These are phyloP conservation scores for Colletotrichum sp. DNA, from an alignment of 2,329 filamentous ascomycete genomes.

Conservation along the genomic window DNA sequence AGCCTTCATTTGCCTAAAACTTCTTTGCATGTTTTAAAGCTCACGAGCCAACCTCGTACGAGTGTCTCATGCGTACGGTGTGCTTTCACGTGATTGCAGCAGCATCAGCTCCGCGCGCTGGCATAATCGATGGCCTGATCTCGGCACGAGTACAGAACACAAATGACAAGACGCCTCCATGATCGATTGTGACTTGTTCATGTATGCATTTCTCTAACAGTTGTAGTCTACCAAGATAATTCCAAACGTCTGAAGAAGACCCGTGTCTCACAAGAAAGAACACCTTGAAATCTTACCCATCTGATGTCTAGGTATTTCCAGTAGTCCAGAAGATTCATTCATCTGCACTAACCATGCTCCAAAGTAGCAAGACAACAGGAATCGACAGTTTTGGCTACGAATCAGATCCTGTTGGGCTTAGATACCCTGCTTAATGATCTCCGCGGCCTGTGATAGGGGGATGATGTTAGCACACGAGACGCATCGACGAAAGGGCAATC, in stretches of 20 bases:
- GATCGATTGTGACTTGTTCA: background rate
- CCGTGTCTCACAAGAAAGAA: rapidly evolving
- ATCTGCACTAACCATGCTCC: background rate
- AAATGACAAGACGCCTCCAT: background rate
- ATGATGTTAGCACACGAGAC: background rate
- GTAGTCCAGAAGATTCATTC: background rate
- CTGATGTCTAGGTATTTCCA: background rate
- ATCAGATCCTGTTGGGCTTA: background rate
- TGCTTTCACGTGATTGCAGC: background rate
- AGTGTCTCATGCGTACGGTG: no score
- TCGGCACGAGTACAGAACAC: background rate
- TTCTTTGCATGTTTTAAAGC: background rate
- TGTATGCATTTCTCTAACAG: background rate
- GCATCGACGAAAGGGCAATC: rapidly evolving
- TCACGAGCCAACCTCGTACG: no score
- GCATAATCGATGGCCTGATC: background rate
- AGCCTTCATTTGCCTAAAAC: background rate
- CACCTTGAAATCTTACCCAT: background rate
- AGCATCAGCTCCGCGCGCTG: background rate
- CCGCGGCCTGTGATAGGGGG: background rate
- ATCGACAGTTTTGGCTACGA: background rate
- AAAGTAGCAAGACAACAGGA: background rate
- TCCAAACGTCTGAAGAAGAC: background rate
- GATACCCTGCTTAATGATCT: conserved; percentile 7
- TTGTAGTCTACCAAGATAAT: background rate